A percentile compares a stretch with the other conserved stretches of the same genome.
These are phyloP conservation scores for Haplographium delicatum DNA, from an alignment of 495 filamentous ascomycete species.

Conservation along the genomic window DNA sequence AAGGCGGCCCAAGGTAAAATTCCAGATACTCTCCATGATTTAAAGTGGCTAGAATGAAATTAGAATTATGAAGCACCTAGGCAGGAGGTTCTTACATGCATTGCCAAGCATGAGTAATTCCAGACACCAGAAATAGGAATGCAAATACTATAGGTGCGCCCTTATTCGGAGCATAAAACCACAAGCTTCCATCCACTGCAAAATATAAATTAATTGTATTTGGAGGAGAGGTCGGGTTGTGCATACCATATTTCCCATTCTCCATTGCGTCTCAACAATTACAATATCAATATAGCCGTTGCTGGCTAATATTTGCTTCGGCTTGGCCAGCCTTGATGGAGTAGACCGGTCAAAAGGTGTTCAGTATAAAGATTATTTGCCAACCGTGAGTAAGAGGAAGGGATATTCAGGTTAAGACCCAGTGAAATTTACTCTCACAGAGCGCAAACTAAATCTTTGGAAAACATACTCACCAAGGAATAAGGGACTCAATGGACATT, in stretches of 20 bases:
- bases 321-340: no score
- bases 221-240: background rate
- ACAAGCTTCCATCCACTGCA: slow-evolving; percentile 48
- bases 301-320: no score
- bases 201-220: background rate
- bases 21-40: slow-evolving; percentile 48
- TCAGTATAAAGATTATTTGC: no score
- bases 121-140: slow-evolving; percentile 56
- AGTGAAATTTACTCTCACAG: no score
- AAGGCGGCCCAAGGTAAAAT: slow-evolving; percentile 47
- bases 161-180: slow-evolving; percentile 72
- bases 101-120: slow-evolving; percentile 55
- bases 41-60: slow-evolving; percentile 33
- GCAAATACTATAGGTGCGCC: slow-evolving; percentile 64
- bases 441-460: no score
- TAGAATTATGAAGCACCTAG: slow-evolving; percentile 2
- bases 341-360: no score
- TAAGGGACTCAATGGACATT: no score
- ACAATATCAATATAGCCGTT: no score
- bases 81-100: slow-evolving; percentile 45
- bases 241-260: slow-evolving; percentile 8
- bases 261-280: no score
- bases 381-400: no score
- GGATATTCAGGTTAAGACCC: no score
- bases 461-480: no score